Evolutionary conservation across 345 rosid genomes (phyloP).

Genomic region (Conringia planisiliqua): DNA sequence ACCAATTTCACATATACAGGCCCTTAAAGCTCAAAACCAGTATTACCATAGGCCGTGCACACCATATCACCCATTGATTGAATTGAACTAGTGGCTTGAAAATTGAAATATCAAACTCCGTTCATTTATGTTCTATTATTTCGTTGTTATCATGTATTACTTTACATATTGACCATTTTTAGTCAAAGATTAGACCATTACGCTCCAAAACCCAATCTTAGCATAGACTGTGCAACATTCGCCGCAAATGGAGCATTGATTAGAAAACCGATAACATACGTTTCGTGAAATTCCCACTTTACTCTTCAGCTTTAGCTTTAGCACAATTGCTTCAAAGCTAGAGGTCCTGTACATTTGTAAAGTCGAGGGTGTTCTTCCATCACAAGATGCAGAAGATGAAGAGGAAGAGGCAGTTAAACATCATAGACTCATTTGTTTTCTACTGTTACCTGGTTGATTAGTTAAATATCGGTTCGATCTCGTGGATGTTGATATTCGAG

Average conservation of each 20-base stretch:
- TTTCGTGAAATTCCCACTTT: background rate
- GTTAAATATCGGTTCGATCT: no score
- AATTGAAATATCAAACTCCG: no score
- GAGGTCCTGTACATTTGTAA: background rate
- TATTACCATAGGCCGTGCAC: background rate
- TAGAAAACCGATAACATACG: background rate
- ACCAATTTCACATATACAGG: background rate
- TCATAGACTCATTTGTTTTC: no score
- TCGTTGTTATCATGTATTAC: background rate
- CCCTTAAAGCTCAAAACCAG: background rate
- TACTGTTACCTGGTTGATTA: no score
- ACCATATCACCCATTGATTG: background rate
- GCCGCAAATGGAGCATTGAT: no score
- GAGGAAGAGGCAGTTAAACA: background rate
- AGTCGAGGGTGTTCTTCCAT: background rate
- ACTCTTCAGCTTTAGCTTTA: background rate
- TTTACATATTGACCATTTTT: background rate
- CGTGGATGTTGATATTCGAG: no score
- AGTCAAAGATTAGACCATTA: background rate
- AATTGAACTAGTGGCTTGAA: no score
- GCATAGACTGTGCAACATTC: no score
- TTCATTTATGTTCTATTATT: background rate
- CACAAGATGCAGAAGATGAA: background rate
- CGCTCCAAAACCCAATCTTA: background rate
- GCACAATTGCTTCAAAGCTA: background rate